phyloP scores from a whole-genome alignment of 768 basidiomycete species.

The Podaxis pistillaris region DNA sequence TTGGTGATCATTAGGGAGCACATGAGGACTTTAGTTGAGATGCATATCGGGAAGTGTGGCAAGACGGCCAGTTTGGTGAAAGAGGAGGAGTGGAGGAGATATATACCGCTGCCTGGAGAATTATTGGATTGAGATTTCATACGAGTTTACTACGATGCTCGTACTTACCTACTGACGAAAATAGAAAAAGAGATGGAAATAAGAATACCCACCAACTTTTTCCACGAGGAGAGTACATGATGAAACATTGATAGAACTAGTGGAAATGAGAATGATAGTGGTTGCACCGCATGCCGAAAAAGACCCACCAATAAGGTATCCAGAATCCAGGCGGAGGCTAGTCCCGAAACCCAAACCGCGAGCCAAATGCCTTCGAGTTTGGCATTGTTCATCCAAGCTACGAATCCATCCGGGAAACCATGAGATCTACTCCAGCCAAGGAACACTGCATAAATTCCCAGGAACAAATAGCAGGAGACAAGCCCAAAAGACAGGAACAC shows the following conservation, averaged over 20 bases:
- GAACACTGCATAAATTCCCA: not conserved
- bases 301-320: not conserved
- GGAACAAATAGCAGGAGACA: not conserved
- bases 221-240: not conserved
- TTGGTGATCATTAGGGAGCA: not conserved
- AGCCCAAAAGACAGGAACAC: not conserved
- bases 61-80: not conserved
- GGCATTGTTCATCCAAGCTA: not conserved
- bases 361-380: not conserved
- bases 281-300: not conserved
- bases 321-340: not conserved
- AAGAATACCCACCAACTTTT: not conserved
- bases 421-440: not conserved
- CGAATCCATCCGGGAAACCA: not conserved
- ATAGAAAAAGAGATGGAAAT: not conserved
- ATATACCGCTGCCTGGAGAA: not conserved
- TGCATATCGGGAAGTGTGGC: slow-evolving; percentile 1
- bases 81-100: not conserved
- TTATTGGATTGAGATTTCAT: not conserved
- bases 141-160: not conserved
- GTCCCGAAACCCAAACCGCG: not conserved
- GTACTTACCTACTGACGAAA: not conserved
- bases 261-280: not conserved
- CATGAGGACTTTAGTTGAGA: not conserved
- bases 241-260: not conserved